Base-by-base conservation (phyloP, 1,139 yeast species). In the Kodamaea sp. region DNA sequence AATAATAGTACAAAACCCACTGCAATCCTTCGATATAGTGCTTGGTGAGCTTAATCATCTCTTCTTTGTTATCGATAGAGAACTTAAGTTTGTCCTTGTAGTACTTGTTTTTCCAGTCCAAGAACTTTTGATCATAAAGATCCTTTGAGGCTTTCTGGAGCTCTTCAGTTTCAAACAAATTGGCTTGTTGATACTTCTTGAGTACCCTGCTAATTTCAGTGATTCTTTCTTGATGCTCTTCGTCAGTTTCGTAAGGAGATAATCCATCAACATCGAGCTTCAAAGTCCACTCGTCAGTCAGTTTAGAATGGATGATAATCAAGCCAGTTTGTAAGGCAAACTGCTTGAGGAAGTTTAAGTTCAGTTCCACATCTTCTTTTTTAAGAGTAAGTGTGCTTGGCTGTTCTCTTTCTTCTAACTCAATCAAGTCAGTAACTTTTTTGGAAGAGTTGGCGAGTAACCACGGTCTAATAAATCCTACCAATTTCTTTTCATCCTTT, bases 21-120 rank as follows among this genome's bases (percentile, higher is more conserved):
- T 90, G 97, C 45, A 90, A 71, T 48, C 97, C 97, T 62, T 90
- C 96, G 29, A 90, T 70, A 55, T 89, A 90, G 58, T 88, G 90
- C 47, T 80, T 80, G n/a, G 95, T 76, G 50, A 88, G 58, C 20
- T 76, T 76, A 14, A 61, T 61, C 50, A 90, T 64, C 43, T 78
- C 65, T 2, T 77, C 83, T 21, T 74, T 78, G 35, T 79, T 72
- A 26, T 71, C 50, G 31, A 77, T 67, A 12, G 84, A 75, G 46
- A 87, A 86, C 8, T 78, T 78, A 42, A 94, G 70, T 57, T 94
- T 94, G 15, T 78, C 78, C 47, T 78, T 73, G 60, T 94, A 94
- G 56, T 94, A 94, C 18, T 71, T 63, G 50, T 83, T 82, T 59
- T 89, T 90, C 96, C 97, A 92, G 29, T 66, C 59, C 41, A 78